phyloP scores from a whole-genome alignment of 2,329 filamentous ascomycete genomes.

The Sporothrix humicola region DNA sequence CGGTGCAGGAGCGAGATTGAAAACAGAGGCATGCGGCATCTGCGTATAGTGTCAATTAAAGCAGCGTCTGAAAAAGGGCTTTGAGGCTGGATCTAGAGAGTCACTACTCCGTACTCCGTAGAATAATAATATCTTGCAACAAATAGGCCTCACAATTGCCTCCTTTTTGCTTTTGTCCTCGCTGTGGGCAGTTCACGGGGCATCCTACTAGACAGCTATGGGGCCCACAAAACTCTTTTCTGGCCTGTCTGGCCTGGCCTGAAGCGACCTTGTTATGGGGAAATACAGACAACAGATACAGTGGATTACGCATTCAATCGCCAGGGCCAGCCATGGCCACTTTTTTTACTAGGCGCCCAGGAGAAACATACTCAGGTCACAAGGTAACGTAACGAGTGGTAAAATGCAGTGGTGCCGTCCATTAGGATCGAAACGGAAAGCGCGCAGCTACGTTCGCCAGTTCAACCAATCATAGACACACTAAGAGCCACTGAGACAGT shows the following conservation, averaged over 20 bases:
- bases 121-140: conserved; percentile 6
- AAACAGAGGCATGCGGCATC: neutral
- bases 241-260: neutral
- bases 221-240: neutral
- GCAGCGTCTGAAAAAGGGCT: conserved; percentile 6
- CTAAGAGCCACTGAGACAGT: conserved; percentile 4
- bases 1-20: too few species aligned
- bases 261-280: neutral
- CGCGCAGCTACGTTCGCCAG: neutral
- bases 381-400: conserved; percentile 35
- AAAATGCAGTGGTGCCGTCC: neutral
- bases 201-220: conserved; percentile 14
- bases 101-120: neutral
- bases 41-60: neutral
- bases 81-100: neutral
- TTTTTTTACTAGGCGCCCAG: conserved; percentile 5
- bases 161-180: conserved; percentile 28
- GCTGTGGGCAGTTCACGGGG: conserved; percentile 27
- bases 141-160: conserved; percentile 12
- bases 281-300: neutral
- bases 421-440: conserved; percentile 26
- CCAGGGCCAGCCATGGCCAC: neutral
- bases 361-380: neutral
- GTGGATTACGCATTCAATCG: conserved; percentile 17
- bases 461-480: conserved; percentile 30